These are phyloP conservation scores for Elaeis guineensis DNA, from an alignment of 176 grass and related monocot species.

Conservation along the genomic window DNA sequence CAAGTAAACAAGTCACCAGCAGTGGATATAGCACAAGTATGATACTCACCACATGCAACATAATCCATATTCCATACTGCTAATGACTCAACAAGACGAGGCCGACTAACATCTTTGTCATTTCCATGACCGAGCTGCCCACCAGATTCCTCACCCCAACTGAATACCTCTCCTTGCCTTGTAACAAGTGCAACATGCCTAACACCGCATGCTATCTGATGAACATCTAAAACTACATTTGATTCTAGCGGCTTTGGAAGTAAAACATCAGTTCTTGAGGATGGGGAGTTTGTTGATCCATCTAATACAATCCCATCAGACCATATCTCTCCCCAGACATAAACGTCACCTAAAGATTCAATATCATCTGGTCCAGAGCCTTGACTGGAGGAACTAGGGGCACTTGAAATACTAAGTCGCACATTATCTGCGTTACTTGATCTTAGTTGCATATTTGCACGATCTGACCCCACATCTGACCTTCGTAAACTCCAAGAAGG, in stretches of 20 bases:
- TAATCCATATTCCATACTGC: conserved; percentile 63
- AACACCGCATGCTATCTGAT: conserved; percentile 68
- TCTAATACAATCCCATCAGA: conserved; percentile 45
- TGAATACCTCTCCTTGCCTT: conserved; percentile 83
- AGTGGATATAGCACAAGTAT: conserved; percentile 70
- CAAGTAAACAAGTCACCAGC: conserved; percentile 79
- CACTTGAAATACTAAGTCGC: conserved; percentile 82
- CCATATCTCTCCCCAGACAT: conserved; percentile 97
- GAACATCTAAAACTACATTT: conserved; percentile 87
- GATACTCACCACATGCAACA: conserved; percentile 82
- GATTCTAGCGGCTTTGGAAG: conserved; percentile 85
- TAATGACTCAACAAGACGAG: conserved; percentile 77
- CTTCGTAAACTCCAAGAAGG: conserved; percentile 47
- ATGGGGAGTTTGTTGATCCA: conserved; percentile 26
- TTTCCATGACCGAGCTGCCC: conserved; percentile 69
- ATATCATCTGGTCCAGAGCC: conserved; percentile 77
- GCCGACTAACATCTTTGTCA: conserved; percentile 52
- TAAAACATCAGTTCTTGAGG: conserved; percentile 54
- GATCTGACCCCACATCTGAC: conserved; percentile 63
- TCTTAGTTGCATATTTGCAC: conserved; percentile 81
- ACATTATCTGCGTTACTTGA: conserved; percentile 57
- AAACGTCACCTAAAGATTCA: conserved; percentile 91
- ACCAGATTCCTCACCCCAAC: conserved; percentile 81
- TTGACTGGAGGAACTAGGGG: conserved; percentile 67
- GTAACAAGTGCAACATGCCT: conserved; percentile 82